Evolutionary conservation across 2,329 filamentous ascomycete species (phyloP).

Genomic region (Fusarium sp.): DNA sequence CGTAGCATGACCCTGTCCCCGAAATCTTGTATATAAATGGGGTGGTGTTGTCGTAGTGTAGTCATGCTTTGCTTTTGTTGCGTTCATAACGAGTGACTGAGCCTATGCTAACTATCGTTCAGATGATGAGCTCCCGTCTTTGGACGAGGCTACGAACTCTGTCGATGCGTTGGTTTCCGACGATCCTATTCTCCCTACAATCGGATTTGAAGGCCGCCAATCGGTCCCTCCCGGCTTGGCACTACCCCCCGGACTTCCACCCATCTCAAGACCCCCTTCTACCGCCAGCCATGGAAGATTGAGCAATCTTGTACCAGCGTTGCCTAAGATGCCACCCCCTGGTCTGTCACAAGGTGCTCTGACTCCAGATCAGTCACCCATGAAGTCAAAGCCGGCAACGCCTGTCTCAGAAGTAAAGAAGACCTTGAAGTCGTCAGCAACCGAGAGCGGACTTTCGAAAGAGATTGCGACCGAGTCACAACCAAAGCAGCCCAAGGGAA

Average conservation of each 20-base stretch:
- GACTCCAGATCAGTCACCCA: slow-evolving; percentile 52
- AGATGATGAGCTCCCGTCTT: slow-evolving; percentile 72
- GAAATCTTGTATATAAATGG: slow-evolving; percentile 58
- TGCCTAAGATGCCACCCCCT: slow-evolving; percentile 44
- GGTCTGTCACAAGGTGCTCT: slow-evolving; percentile 43
- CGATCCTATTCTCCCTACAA: slow-evolving; percentile 47
- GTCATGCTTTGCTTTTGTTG: slow-evolving; percentile 42
- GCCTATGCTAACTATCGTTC: slow-evolving; percentile 57
- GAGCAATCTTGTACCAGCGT: slow-evolving; percentile 42
- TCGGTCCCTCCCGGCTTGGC: slow-evolving; percentile 50
- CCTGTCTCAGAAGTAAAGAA: slow-evolving; percentile 55
- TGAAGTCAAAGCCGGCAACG: slow-evolving; percentile 44
- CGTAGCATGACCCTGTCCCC: slow-evolving; percentile 61
- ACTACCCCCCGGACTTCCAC: slow-evolving; percentile 36
- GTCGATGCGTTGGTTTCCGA: slow-evolving; percentile 78
- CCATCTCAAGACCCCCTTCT: slow-evolving; percentile 39
- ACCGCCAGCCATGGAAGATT: slow-evolving; percentile 35
- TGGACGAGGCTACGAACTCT: slow-evolving; percentile 71
- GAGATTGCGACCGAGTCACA: slow-evolving; percentile 57
- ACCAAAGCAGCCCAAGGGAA: slow-evolving; percentile 33
- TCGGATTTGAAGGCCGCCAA: slow-evolving; percentile 30
- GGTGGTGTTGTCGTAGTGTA: slow-evolving; percentile 49
- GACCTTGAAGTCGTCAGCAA: slow-evolving; percentile 58
- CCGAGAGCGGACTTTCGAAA: slow-evolving; percentile 60
- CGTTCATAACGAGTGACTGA: slow-evolving; percentile 36